Base-by-base conservation (phyloP, 768 basidiomycete genomes). In the Pulveroboletus frians region DNA sequence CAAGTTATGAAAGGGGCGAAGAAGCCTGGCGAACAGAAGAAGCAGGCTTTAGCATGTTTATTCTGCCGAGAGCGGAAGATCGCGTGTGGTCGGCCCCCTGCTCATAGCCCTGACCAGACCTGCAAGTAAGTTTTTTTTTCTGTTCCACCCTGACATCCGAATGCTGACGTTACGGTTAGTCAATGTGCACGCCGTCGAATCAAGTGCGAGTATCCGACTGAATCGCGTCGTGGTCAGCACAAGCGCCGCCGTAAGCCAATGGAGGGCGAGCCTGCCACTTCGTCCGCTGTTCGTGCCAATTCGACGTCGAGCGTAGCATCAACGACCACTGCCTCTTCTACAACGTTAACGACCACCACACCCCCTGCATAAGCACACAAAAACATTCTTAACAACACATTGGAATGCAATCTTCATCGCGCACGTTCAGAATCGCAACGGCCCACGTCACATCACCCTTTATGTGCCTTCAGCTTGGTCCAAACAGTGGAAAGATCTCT, bases 21-120 rank as follows among this genome's bases (percentile, higher is more conserved):
- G 66, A 69, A 64, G 58, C 54, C 59, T 39, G 66, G 68, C 18
- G 66, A 67, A 30, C 67, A 73, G 62, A 71, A 72, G 63, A 74
- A 75, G 62, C 74, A 76, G 47, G 71, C 70, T 47, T 65, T 76
- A 47, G 73, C 73, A 48, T 77, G 75, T 50, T 59, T 72, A 44
- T 77, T 77, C 63, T 77, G 76, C 53, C 66, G 76, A 50, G 73
- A 75, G 63, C 64, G 76, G 52, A 77, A 77, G 63, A 77, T 77
- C 56, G 74, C 74, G 20, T 77, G 76, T 54, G 76, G 76, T 27
- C 63, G 73, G 14, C 74, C 74, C 14, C 54, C 67, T 47, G 67
- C 70, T 23, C 67, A 68, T 17, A 66, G 52, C 52, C 56, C 61
- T 47, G 70, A 73, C 45, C 64, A 61, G 47, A 67, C 72, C 8